phyloP scores from a whole-genome alignment of 768 basidiomycete genomes.

The Xerocomellus dryophilus region DNA sequence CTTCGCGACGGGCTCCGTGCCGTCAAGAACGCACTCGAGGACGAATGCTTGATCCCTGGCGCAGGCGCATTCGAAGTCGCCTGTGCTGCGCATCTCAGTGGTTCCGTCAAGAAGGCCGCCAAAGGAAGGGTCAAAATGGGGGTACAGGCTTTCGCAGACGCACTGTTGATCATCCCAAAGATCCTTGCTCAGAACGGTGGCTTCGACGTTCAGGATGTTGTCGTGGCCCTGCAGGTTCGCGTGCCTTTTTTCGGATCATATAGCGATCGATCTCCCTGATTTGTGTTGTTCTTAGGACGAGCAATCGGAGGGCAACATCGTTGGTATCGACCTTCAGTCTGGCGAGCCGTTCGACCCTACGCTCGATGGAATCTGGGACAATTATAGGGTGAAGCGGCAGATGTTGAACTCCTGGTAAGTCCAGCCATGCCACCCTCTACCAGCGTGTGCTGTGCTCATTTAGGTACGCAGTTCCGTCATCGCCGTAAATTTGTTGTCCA shows the following conservation, averaged over 20 bases:
- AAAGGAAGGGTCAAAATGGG: conserved; percentile 97
- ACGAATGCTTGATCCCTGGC: conserved; percentile 85
- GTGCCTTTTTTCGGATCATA: conserved; percentile 4
- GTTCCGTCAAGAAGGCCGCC: conserved; percentile 74
- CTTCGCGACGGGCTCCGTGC: conserved; percentile 93
- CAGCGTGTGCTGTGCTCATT: conserved; percentile 25
- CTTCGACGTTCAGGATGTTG: conserved; percentile 93
- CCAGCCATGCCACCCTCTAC: conserved; percentile 5
- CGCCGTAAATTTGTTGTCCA: conserved; percentile 90
- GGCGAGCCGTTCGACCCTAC: conserved; percentile 97
- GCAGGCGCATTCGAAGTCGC: conserved; percentile 97
- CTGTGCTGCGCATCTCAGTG: conserved; percentile 80
- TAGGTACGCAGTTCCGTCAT: conserved; percentile 71
- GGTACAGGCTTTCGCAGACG: conserved; percentile 95
- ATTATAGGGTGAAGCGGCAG: conserved; percentile 97
- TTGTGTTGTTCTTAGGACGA: conserved; percentile 62
- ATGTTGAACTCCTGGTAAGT: conserved; percentile 95
- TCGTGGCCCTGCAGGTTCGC: conserved; percentile 83
- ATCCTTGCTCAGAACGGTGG: conserved; percentile 95
- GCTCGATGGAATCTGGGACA: conserved; percentile 97
- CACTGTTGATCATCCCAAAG: conserved; percentile 91
- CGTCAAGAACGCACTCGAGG: conserved; percentile 96
- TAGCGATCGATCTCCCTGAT: conserved; percentile 13
- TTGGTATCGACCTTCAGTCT: conserved; percentile 88
- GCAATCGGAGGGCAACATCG: conserved; percentile 87